Evolutionary conservation across 177 flowering plant species (phyloP).

Genomic region (Vitis hybrid): DNA sequence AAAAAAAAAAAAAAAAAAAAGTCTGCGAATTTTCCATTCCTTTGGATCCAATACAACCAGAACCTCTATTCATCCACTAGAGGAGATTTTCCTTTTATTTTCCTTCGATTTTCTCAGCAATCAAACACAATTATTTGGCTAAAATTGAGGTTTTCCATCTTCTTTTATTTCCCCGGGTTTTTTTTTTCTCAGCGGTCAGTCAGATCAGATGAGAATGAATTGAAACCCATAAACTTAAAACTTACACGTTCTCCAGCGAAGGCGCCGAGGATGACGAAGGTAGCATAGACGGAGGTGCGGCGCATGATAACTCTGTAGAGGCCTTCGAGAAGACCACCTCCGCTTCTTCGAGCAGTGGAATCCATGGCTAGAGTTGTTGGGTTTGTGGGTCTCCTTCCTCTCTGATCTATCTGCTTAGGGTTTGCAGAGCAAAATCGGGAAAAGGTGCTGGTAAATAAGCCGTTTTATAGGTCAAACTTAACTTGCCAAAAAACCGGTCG

Average conservation of each 20-base stretch:
- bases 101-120: neutral
- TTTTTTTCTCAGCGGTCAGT: too few relatives aligned
- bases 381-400: neutral
- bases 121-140: neutral
- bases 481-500: neutral
- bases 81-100: neutral
- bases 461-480: too few relatives aligned
- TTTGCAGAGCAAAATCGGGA: neutral
- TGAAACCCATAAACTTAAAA: neutral
- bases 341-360: conserved; percentile 38
- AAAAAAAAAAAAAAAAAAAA: too few relatives aligned
- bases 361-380: conserved; percentile 35
- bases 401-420: conserved; percentile 12
- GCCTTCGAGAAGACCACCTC: conserved; percentile 60
- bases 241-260: conserved; percentile 67
- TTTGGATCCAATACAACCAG: neutral
- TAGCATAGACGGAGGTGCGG: conserved; percentile 73
- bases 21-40: neutral
- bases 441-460: too few relatives aligned
- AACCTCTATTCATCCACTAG: neutral
- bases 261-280: conserved; percentile 75
- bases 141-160: too few relatives aligned
- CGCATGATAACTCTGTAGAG: conserved; percentile 78
- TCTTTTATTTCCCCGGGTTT: too few relatives aligned
- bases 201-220: neutral